Conservation (phyloP, 306 rosid species). For the apple (Malus domestica) region DNA sequence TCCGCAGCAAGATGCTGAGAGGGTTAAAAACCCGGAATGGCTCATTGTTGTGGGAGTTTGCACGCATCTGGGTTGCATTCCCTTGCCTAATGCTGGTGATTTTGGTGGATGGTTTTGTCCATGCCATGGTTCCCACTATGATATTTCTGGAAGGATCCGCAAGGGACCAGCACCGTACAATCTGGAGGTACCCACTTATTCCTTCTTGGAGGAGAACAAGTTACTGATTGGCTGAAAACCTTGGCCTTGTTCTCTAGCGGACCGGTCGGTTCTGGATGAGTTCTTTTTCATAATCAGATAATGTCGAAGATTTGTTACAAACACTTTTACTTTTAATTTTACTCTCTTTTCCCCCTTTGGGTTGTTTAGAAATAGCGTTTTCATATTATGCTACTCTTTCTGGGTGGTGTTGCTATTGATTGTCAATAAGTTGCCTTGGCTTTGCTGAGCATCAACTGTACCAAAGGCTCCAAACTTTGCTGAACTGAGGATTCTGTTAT, state of each 20-base stretch:
- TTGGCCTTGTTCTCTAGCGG: neutral
- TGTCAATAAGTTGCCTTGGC: slow-evolving; percentile 39
- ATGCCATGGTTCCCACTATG: slow-evolving; percentile 87
- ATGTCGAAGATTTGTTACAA: slow-evolving; percentile 43
- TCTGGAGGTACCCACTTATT: slow-evolving; percentile 76
- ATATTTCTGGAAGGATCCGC: slow-evolving; percentile 75
- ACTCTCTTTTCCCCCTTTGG: slow-evolving; percentile 5
- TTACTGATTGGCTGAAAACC: slow-evolving; percentile 57
- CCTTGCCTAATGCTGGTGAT: slow-evolving; percentile 86
- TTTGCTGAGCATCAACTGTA: slow-evolving; percentile 19
- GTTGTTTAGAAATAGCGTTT: slow-evolving; percentile 17
- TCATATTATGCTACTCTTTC: slow-evolving; percentile 21
- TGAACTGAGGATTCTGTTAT: slow-evolving; percentile 15
- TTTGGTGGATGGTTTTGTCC: slow-evolving; percentile 93
- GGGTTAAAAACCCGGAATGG: slow-evolving; percentile 87
- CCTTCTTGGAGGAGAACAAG: slow-evolving; percentile 64
- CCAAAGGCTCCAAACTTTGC: slow-evolving; percentile 9
- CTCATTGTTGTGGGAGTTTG: slow-evolving; percentile 77
- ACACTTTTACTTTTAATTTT: slow-evolving; percentile 9
- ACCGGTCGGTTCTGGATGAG: neutral
- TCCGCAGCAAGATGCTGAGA: slow-evolving; percentile 59
- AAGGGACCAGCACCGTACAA: slow-evolving; percentile 90
- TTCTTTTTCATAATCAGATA: slow-evolving; percentile 30
- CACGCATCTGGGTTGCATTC: slow-evolving; percentile 88
- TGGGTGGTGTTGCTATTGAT: slow-evolving; percentile 25